Evolutionary conservation across 2,329 filamentous ascomycete genomes (phyloP), one percentile per base, ranked within the genome.

Genomic region (Balansia obtecta): DNA sequence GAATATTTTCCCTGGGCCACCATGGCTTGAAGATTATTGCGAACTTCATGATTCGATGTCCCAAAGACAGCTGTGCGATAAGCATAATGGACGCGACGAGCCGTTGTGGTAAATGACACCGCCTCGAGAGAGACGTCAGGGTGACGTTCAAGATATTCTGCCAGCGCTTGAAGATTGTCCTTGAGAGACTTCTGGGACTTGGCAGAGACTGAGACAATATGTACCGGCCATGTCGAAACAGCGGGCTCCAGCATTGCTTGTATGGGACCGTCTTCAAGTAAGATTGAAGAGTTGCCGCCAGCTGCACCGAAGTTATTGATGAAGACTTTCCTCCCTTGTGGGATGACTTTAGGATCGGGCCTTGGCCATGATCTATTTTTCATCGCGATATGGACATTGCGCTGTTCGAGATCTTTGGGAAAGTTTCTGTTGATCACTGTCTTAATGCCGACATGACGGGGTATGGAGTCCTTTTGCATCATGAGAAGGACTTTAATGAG

Each of bases 61-160:
- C 67, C 61, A 50, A 78, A 68, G 42, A 69, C 73, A 65, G 79
- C 71, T 48, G 15, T 76, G 72, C 69, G 73, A 76, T 57, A 73
- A 71, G 61, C 79, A 74, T 37, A 15, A 56, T 82, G 80, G 11
- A 79, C 76, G 48, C 74, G 73, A 30, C 81, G 75, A 30, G 83
- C 84, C 3, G 82, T 85, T 2, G 77, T 80, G 2, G 79, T 82
- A 27, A 27, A 62, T 85, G 86, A 0, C 80, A 75, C 3, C 86
- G 64, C 55, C 80, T 70, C 8, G 73, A 16, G 68, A 85, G 61
- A 79, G 68, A 16, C 22, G 18, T 27, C 27, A 27, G 27, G 27
- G 27, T 27, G 27, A 27, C 7, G 27, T 27, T 27, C 27, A 8
- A 27, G 27, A 27, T 27, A 27, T 27, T 27, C 27, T 27, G 7